These are phyloP conservation scores for Balamuthia mandrillaris DNA, from an alignment of 208 protist species.

Conservation along the genomic window DNA sequence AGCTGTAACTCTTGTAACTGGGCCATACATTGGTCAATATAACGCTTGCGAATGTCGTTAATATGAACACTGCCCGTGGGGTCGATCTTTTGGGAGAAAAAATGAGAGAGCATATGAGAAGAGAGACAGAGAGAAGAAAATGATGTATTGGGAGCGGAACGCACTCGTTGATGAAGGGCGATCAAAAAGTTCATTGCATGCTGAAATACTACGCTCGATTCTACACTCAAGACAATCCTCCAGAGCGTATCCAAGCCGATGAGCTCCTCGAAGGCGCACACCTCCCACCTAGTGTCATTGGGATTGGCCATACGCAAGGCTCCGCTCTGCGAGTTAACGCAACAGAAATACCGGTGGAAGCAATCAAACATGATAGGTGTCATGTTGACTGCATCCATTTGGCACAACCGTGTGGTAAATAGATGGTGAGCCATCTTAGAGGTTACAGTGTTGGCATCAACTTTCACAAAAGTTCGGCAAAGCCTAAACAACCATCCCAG, in stretches of 20 bases:
- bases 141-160: background rate
- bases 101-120: no score
- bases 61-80: background rate
- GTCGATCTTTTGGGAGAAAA: no score
- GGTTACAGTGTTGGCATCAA: background rate
- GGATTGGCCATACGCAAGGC: background rate
- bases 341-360: background rate
- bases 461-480: background rate
- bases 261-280: background rate
- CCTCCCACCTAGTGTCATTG: background rate
- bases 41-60: background rate
- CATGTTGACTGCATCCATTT: background rate
- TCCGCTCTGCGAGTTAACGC: background rate
- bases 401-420: background rate
- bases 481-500: background rate
- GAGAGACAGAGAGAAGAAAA: background rate
- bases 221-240: background rate
- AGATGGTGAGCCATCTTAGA: background rate
- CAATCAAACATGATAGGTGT: background rate
- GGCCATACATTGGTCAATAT: background rate
- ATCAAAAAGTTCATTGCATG: background rate
- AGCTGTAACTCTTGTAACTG: background rate
- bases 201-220: background rate
- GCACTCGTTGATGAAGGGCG: background rate
- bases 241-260: background rate